Conservation (phyloP, 768 basidiomycete species). For the Lactarius vividus region DNA sequence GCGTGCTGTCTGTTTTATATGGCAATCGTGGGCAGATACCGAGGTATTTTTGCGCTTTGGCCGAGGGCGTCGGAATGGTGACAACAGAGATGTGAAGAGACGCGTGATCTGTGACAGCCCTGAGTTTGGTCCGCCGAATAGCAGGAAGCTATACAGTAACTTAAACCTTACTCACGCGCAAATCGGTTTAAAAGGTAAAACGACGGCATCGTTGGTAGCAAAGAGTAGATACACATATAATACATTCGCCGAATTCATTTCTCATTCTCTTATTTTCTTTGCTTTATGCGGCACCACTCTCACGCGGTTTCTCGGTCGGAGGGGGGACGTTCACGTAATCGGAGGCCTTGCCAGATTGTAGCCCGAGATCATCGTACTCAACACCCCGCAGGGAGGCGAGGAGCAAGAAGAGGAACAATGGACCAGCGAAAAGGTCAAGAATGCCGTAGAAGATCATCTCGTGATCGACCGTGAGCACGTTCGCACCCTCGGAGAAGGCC, state of each 20-base stretch:
- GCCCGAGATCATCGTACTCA: conserved; percentile 34
- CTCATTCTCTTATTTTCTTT: background rate
- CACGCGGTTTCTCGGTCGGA: background rate
- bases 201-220: no score
- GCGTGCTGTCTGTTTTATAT: background rate
- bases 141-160: no score
- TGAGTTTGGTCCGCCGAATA: no score
- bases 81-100: background rate
- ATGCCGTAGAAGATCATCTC: conserved; percentile 61
- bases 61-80: background rate
- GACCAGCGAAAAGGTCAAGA: conserved; percentile 42
- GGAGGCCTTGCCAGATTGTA: conserved; percentile 32
- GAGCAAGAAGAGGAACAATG: conserved; percentile 36
- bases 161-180: no score
- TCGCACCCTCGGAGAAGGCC: conserved; percentile 54
- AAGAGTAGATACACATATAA: background rate
- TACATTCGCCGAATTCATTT: background rate
- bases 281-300: background rate
- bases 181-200: background rate
- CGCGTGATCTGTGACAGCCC: no score
- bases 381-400: conserved; percentile 31
- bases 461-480: conserved; percentile 46
- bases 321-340: conserved; percentile 1
- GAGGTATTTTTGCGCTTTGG: background rate
- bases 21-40: no score